Percentiles rank a stretch among this genome's conserved stretches.
phyloP scores from a whole-genome alignment of 768 basidiomycete species.

The Phylloporus sp. region DNA sequence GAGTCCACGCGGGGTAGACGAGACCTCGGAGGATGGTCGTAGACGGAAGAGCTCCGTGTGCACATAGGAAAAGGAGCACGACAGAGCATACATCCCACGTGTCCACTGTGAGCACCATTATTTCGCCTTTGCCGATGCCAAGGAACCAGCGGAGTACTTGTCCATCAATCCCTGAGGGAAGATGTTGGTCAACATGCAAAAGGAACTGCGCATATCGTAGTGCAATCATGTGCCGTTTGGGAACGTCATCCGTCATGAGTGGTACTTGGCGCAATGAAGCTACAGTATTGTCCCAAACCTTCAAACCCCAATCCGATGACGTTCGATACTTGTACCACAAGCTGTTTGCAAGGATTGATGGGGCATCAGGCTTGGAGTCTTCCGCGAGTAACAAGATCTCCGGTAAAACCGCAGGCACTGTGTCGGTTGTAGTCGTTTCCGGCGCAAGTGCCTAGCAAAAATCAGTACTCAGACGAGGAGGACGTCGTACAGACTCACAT shows the following conservation, averaged over 20 bases:
- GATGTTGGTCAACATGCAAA: slow-evolving; percentile 69
- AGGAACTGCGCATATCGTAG: slow-evolving; percentile 69
- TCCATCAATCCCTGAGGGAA: slow-evolving; percentile 68
- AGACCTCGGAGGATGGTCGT: slow-evolving; percentile 72
- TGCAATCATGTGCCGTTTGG: slow-evolving; percentile 49
- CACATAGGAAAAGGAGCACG: slow-evolving; percentile 60
- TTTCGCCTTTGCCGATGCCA: slow-evolving; percentile 62
- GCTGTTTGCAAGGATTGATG: slow-evolving; percentile 67
- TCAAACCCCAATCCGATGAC: slow-evolving; percentile 72
- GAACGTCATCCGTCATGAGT: slow-evolving; percentile 45
- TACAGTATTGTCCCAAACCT: slow-evolving; percentile 80
- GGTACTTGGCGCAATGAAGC: slow-evolving; percentile 70
- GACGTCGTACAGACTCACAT: slow-evolving; percentile 39
- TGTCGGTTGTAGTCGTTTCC: slow-evolving; percentile 29
- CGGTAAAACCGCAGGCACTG: slow-evolving; percentile 41
- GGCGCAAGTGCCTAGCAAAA: slow-evolving; percentile 39
- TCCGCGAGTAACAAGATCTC: slow-evolving; percentile 67
- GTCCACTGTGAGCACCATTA: slow-evolving; percentile 54
- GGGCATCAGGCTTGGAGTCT: slow-evolving; percentile 55
- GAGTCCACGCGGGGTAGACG: slow-evolving; percentile 75
- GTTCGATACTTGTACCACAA: slow-evolving; percentile 83
- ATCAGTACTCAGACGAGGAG: neutral
- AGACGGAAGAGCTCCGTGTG: slow-evolving; percentile 64
- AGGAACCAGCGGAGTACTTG: slow-evolving; percentile 71
- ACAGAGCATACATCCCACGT: slow-evolving; percentile 65